Evolutionary conservation across 352 stramenopile genomes (phyloP).

Genomic region (Globisporangium apiculatum): DNA sequence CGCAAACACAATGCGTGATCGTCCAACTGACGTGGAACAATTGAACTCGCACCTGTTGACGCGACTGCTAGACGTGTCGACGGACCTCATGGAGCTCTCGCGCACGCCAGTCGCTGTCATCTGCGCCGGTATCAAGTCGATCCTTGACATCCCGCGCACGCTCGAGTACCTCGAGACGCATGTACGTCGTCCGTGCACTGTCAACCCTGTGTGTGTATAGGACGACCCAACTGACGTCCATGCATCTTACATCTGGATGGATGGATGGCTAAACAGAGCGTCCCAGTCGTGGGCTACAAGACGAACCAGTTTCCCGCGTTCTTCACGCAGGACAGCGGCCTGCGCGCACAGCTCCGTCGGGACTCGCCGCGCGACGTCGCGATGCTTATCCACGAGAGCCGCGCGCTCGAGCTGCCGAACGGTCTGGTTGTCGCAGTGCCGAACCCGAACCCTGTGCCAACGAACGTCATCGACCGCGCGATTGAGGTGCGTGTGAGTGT

Average conservation of each 20-base stretch:
- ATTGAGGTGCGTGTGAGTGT: slow-evolving; percentile 53
- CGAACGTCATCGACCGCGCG: slow-evolving; percentile 83
- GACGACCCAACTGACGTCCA: too few species aligned
- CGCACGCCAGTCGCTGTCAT: slow-evolving; percentile 95
- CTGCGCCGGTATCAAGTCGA: slow-evolving; percentile 98
- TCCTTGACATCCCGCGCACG: slow-evolving; percentile 95
- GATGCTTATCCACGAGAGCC: slow-evolving; percentile 71
- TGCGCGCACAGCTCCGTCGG: slow-evolving; percentile 77
- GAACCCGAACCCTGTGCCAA: slow-evolving; percentile 83
- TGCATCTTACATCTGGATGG: too few species aligned
- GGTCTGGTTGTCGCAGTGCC: slow-evolving; percentile 85
- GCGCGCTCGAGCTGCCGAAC: slow-evolving; percentile 73
- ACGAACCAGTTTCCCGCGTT: slow-evolving; percentile 97
- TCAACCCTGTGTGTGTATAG: too few species aligned
- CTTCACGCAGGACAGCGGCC: slow-evolving; percentile 92
- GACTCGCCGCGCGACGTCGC: slow-evolving; percentile 87
- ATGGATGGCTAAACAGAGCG: slow-evolving; percentile 49
- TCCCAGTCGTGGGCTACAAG: slow-evolving; percentile 90
- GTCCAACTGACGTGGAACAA: too few species aligned
- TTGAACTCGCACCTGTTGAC: neutral
- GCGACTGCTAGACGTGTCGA: slow-evolving; percentile 83
- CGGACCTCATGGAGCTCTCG: slow-evolving; percentile 94
- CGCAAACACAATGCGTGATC: too few species aligned
- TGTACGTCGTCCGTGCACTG: slow-evolving; percentile 18
- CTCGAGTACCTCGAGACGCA: slow-evolving; percentile 97